These are phyloP conservation scores for Citrullus amarus DNA, from an alignment of 306 rosid species.

Conservation along the genomic window DNA sequence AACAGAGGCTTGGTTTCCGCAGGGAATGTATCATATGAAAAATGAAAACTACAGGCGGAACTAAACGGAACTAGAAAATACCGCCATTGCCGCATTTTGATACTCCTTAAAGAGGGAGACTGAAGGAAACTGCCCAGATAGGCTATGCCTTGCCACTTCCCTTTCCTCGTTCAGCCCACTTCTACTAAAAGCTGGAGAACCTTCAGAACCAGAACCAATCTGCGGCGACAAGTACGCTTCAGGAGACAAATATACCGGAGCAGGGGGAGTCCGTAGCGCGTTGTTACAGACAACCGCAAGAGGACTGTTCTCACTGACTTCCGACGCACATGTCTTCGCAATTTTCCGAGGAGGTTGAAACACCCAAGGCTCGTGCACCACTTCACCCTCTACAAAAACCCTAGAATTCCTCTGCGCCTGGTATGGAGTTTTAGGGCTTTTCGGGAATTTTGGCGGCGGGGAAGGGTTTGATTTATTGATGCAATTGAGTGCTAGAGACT, in stretches of 20 bases:
- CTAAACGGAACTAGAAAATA: conserved; percentile 7
- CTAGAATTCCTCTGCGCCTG: conserved; percentile 10
- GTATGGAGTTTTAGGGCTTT: conserved; percentile 15
- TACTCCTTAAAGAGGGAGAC: conserved; percentile 85
- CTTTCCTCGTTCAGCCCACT: conserved; percentile 25
- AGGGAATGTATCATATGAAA: not conserved
- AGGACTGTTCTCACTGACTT: conserved; percentile 32
- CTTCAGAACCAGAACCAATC: conserved; percentile 27
- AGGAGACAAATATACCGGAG: conserved; percentile 31
- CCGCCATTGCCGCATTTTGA: conserved; percentile 94
- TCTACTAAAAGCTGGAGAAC: conserved; percentile 24
- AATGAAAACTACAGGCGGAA: not conserved
- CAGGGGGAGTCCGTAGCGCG: conserved; percentile 34
- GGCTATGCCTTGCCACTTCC: conserved; percentile 34
- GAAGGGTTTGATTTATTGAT: conserved; percentile 28
- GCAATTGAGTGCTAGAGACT: conserved; percentile 32
- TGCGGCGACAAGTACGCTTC: conserved; percentile 48
- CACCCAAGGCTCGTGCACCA: conserved; percentile 50
- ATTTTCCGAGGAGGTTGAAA: conserved; percentile 62
- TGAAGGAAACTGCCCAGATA: conserved; percentile 69
- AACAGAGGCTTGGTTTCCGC: not conserved
- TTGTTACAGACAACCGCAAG: conserved; percentile 37
- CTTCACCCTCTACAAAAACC: conserved; percentile 36
- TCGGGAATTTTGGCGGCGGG: conserved; percentile 28
- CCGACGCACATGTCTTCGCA: conserved; percentile 27